phyloP scores from a whole-genome alignment of 352 stramenopile species.

The Phytophthora ramorum region DNA sequence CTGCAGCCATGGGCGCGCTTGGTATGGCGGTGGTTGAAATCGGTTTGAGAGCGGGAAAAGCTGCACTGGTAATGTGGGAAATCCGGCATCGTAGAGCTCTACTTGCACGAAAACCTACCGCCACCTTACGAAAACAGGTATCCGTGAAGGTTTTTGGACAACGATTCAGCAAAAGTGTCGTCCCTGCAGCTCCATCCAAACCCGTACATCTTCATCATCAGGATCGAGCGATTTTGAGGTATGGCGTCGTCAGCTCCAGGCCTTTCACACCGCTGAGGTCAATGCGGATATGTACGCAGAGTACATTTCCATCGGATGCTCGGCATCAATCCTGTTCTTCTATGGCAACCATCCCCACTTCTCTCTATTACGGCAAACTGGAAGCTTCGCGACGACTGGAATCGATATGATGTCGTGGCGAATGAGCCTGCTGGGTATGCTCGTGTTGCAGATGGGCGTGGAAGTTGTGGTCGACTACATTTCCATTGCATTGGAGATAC shows the following conservation, averaged over 20 bases:
- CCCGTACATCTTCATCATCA: neutral
- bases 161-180: neutral
- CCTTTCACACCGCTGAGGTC: constrained; percentile 17
- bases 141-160: neutral
- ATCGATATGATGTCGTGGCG: neutral
- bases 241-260: neutral
- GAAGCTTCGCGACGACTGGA: neutral
- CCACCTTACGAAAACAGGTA: neutral
- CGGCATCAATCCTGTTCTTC: constrained; percentile 31
- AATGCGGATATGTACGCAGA: constrained; percentile 40
- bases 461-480: neutral
- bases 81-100: constrained; percentile 8
- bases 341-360: constrained; percentile 38
- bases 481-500: constrained; percentile 23
- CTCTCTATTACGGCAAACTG: constrained; percentile 13
- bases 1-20: neutral
- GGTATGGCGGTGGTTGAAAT: neutral
- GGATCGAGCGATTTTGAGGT: neutral
- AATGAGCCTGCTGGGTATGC: constrained; percentile 8
- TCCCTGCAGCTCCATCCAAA: neutral
- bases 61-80: constrained; percentile 19
- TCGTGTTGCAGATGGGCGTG: constrained; percentile 11
- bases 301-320: constrained; percentile 50
- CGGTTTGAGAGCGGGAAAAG: constrained; percentile 21
- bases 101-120: neutral